These are phyloP conservation scores for Sphaerosporella brunnea DNA, from an alignment of 495 filamentous ascomycete species.

Conservation along the genomic window DNA sequence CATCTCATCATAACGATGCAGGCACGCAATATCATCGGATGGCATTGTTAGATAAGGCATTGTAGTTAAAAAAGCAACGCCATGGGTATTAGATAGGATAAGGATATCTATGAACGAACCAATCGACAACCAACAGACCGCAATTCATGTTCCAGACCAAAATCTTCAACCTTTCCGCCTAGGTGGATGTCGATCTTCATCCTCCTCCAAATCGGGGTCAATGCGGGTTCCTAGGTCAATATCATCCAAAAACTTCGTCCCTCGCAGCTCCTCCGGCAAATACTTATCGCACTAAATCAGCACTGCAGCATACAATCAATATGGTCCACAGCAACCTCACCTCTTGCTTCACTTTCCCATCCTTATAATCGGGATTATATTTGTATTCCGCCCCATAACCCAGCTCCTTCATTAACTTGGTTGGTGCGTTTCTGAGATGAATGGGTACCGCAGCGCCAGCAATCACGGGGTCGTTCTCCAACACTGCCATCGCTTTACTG, in stretches of 20 bases:
- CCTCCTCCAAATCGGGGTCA: conserved; percentile 39
- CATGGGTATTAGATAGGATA: no score
- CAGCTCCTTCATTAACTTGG: conserved; percentile 77
- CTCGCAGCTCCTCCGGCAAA: conserved; percentile 53
- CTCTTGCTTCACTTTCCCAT: conserved; percentile 73
- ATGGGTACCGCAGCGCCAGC: conserved; percentile 65
- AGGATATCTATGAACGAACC: no score
- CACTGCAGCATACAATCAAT: neutral
- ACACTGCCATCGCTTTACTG: conserved; percentile 54
- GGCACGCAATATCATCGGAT: no score
- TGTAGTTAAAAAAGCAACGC: no score
- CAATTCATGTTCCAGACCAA: no score
- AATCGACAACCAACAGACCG: no score
- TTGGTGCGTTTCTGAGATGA: conserved; percentile 83
- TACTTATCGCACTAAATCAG: conserved; percentile 31
- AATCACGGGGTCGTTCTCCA: conserved; percentile 55
- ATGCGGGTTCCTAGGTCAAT: conserved; percentile 59
- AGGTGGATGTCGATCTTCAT: no score
- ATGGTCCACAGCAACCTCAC: conserved; percentile 10
- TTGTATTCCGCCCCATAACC: conserved; percentile 87
- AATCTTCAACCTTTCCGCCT: no score
- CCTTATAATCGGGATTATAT: conserved; percentile 76
- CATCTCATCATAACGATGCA: no score
- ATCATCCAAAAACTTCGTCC: conserved; percentile 61
- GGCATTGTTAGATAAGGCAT: no score